Evolutionary conservation across 2,329 filamentous ascomycete genomes (phyloP).

Genomic region (Dactylellina drechsleri): DNA sequence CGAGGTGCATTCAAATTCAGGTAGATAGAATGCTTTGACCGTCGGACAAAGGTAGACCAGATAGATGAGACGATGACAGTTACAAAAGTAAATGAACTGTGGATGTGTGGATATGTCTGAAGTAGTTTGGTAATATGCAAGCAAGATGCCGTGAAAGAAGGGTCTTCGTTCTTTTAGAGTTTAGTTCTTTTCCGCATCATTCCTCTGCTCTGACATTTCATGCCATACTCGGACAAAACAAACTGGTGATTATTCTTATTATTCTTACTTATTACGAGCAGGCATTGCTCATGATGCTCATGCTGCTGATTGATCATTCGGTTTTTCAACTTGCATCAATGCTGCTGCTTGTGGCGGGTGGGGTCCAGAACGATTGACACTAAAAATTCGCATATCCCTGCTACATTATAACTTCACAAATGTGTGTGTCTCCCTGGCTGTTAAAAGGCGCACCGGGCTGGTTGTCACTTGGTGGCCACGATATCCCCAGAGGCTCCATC

Average conservation of each 20-base stretch:
- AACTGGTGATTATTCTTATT: too few relatives aligned
- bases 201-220: slow-evolving; percentile 16
- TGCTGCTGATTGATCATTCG: slow-evolving; percentile 23
- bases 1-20: neutral
- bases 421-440: slow-evolving; percentile 25
- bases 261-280: slow-evolving; percentile 12
- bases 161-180: slow-evolving; percentile 48
- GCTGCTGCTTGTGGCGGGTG: slow-evolving; percentile 47
- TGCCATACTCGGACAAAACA: neutral
- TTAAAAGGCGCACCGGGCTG: slow-evolving; percentile 40
- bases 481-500: slow-evolving; percentile 14
- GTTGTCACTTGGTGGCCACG: slow-evolving; percentile 13
- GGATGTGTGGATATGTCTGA: neutral
- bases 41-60: neutral
- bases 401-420: neutral
- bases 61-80: neutral
- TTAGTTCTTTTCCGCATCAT: slow-evolving; percentile 17
- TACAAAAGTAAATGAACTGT: neutral
- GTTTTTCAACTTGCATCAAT: slow-evolving; percentile 13
- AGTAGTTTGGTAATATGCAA: slow-evolving; percentile 24
- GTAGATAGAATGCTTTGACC: neutral
- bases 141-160: slow-evolving; percentile 53
- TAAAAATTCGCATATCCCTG: slow-evolving; percentile 42
- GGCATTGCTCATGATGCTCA: slow-evolving; percentile 10
- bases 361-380: slow-evolving; percentile 49